A percentile compares a stretch with the other conserved stretches of the same genome.
These are phyloP conservation scores for Podaxis pistillaris DNA, from an alignment of 768 basidiomycete genomes.

Conservation along the genomic window DNA sequence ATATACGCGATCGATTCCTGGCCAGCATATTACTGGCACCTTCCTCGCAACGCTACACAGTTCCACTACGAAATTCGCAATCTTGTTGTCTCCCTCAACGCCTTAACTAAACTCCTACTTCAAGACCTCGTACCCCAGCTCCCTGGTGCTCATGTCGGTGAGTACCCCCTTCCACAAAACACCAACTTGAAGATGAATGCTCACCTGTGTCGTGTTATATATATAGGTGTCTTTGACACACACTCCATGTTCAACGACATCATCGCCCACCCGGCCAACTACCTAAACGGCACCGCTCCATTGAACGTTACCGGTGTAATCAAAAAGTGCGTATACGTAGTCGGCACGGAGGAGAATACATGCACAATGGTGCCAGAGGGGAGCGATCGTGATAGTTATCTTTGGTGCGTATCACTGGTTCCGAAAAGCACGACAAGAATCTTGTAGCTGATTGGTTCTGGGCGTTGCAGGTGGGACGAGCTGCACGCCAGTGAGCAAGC, in stretches of 20 bases:
- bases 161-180: constrained; percentile 14
- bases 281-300: constrained; percentile 65
- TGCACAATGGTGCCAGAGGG: constrained; percentile 30
- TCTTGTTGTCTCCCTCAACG: constrained; percentile 48
- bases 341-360: constrained; percentile 21
- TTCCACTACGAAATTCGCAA: constrained; percentile 57
- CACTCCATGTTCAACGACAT: constrained; percentile 63
- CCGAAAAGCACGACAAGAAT: background rate
- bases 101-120: constrained; percentile 48
- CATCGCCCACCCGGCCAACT: constrained; percentile 43
- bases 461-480: constrained; percentile 47
- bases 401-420: constrained; percentile 45
- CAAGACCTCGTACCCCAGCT: constrained; percentile 44
- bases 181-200: background rate
- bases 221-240: constrained; percentile 57
- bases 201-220: background rate
- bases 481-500: constrained; percentile 62
- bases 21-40: constrained; percentile 48
- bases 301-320: constrained; percentile 56
- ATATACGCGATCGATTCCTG: constrained; percentile 48
- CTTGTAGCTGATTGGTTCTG: background rate
- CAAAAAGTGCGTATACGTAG: constrained; percentile 43
- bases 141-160: constrained; percentile 57
- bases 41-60: constrained; percentile 50
- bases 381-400: constrained; percentile 51